These are phyloP conservation scores for Talaromyces sp. DNA, from an alignment of 2,329 filamentous ascomycete genomes.

Conservation along the genomic window DNA sequence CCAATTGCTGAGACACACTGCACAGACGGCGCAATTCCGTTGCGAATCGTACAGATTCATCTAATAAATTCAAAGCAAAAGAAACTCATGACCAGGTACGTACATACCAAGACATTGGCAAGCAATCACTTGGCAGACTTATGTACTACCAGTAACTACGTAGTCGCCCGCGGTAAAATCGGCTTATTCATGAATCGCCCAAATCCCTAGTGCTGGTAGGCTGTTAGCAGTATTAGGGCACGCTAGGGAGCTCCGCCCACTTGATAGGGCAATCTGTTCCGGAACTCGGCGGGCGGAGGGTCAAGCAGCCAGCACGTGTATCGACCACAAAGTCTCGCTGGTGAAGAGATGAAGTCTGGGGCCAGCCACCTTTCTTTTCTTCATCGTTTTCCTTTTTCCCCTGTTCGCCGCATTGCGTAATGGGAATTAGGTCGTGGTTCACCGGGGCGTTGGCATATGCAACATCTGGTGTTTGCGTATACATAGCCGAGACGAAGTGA, in stretches of 20 bases:
- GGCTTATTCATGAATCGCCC: background rate
- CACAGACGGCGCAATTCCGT: background rate
- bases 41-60: background rate
- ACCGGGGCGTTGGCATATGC: background rate
- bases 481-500: background rate
- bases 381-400: background rate
- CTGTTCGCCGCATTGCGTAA: background rate
- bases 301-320: background rate
- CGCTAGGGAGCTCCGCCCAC: background rate
- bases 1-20: too few species aligned
- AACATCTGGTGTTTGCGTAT: background rate
- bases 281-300: background rate
- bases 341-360: background rate
- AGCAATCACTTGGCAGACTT: too few species aligned
- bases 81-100: background rate
- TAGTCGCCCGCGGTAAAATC: background rate
- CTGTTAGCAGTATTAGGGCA: background rate
- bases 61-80: background rate
- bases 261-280: background rate
- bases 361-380: background rate
- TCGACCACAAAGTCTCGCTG: slow-evolving; percentile 1
- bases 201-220: too few species aligned
- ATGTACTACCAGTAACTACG: too few species aligned
- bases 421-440: background rate
- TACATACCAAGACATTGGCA: background rate